phyloP scores from a whole-genome alignment of 192 early-diverging fungal genomes.

The Coemansia sp. region DNA sequence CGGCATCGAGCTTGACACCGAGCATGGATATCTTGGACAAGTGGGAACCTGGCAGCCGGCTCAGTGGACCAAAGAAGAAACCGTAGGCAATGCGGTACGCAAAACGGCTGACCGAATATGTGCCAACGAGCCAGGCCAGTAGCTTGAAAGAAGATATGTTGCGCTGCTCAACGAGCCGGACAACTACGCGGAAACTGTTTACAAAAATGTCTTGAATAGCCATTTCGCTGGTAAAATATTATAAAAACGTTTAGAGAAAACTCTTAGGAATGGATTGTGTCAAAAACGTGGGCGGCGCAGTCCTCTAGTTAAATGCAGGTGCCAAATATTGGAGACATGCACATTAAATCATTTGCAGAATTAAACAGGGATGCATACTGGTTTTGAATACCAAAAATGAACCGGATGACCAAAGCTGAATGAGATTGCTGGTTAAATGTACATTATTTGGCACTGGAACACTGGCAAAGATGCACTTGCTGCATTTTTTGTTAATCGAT shows the following conservation, averaged over 20 bases:
- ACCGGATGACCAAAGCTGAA: not conserved
- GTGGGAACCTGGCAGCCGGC: constrained; percentile 21
- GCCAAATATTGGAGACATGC: too few species aligned
- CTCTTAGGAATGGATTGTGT: not conserved
- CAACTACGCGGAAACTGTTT: not conserved
- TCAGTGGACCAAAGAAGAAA: constrained; percentile 28
- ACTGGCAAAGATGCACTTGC: not conserved
- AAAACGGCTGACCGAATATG: constrained; percentile 6
- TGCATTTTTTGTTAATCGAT: not conserved
- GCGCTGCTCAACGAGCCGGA: constrained; percentile 1
- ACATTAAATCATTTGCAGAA: too few species aligned
- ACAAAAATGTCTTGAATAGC: constrained; percentile 1
- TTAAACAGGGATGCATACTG: not conserved
- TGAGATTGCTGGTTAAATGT: not conserved
- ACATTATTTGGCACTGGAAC: not conserved
- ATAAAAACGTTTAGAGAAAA: not conserved
- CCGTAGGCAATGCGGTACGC: constrained; percentile 14
- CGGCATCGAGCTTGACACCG: constrained; percentile 7
- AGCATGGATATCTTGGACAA: constrained; percentile 17
- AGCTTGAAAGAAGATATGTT: constrained; percentile 2
- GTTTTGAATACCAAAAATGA: not conserved
- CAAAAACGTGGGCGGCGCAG: not conserved
- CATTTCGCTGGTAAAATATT: not conserved
- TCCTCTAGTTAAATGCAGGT: too few species aligned
- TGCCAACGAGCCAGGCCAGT: constrained; percentile 1